Percentiles rank a stretch among this genome's conserved stretches.
Evolutionary conservation across 805 yeast species (phyloP).

Genomic region (Cyberlindnera xylosilytica): DNA sequence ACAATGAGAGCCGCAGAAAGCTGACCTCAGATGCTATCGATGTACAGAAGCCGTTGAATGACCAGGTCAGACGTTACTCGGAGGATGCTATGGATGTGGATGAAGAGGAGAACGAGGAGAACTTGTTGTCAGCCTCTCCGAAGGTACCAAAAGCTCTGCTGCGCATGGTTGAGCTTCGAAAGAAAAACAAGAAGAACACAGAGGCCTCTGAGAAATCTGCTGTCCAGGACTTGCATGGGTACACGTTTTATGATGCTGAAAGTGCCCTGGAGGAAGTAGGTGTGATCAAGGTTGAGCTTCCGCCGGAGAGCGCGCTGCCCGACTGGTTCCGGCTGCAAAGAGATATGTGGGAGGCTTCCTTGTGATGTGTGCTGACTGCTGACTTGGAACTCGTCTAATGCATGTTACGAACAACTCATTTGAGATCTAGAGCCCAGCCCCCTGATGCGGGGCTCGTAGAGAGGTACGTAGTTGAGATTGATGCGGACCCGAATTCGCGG

Average conservation of each 20-base stretch:
- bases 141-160: constrained; percentile 63
- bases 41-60: neutral
- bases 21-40: constrained; percentile 1
- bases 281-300: constrained; percentile 34
- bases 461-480: no score
- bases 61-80: constrained; percentile 5
- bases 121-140: constrained; percentile 54
- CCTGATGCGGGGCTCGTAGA: no score
- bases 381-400: no score
- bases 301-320: constrained; percentile 64
- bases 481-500: no score
- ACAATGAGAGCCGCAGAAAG: constrained; percentile 13
- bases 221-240: neutral
- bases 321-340: constrained; percentile 69
- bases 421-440: no score
- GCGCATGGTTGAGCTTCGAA: constrained; percentile 46
- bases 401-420: no score
- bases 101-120: constrained; percentile 23
- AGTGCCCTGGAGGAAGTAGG: constrained; percentile 18
- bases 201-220: neutral
- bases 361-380: no score
- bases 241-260: constrained; percentile 21
- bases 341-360: constrained; percentile 55
- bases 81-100: constrained; percentile 22
- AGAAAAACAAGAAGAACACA: constrained; percentile 28